phyloP scores from a whole-genome alignment of 345 rosid genomes.

The Hibiscus trionum region DNA sequence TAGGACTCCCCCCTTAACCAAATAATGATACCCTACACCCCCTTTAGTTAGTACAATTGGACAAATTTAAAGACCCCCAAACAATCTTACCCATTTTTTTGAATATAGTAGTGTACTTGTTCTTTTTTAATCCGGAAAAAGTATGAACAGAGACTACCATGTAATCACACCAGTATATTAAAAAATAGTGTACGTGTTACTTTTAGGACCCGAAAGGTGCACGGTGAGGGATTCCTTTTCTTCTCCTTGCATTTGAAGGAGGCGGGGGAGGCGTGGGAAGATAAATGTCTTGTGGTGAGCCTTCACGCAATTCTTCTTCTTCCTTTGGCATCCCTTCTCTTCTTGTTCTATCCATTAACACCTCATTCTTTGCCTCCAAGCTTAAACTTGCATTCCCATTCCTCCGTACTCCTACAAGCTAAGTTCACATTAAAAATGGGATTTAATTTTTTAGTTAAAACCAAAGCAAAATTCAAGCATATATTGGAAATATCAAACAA shows the following conservation, averaged over 20 bases:
- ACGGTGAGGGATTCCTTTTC: constrained; percentile 86
- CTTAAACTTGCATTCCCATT: constrained; percentile 49
- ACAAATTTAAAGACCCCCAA: constrained; percentile 1
- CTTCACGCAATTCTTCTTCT: constrained; percentile 58
- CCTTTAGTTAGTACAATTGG: constrained; percentile 10
- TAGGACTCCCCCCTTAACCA: no score
- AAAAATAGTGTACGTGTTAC: background rate
- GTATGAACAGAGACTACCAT: no score
- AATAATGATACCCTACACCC: no score
- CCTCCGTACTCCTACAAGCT: constrained; percentile 74
- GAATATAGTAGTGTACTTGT: background rate
- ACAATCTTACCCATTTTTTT: no score
- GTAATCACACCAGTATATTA: no score
- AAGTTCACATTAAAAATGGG: constrained; percentile 8
- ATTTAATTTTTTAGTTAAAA: background rate
- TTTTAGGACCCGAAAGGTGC: constrained; percentile 71
- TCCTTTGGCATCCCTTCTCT: constrained; percentile 34
- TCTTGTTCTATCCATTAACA: constrained; percentile 18
- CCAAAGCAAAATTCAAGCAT: background rate
- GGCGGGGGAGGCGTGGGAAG: constrained; percentile 50
- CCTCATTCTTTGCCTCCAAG: constrained; percentile 38
- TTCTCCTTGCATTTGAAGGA: constrained; percentile 58
- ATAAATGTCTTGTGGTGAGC: constrained; percentile 48
- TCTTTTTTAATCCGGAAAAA: constrained; percentile 38
- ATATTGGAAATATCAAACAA: background rate